phyloP scores from a whole-genome alignment of 2,329 filamentous ascomycete genomes.

The Phyllosticta paracitricarpa region DNA sequence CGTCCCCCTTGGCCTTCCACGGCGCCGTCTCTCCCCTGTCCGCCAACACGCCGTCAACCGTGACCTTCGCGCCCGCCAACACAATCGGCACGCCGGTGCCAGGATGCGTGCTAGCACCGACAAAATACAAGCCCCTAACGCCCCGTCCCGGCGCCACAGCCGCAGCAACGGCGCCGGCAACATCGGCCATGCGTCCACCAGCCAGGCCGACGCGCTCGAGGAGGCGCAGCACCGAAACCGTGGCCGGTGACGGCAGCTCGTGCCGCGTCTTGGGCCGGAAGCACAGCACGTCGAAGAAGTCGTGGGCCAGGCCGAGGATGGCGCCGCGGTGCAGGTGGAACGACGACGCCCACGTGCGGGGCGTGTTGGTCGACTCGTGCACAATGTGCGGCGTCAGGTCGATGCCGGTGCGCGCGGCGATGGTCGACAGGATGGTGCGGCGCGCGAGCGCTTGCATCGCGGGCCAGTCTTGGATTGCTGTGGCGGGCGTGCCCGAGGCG shows the following conservation, averaged over 20 bases:
- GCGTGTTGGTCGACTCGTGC: slow-evolving; percentile 57
- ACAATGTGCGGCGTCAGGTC: slow-evolving; percentile 41
- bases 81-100: slow-evolving; percentile 68
- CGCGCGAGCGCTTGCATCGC: slow-evolving; percentile 51
- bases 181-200: background rate
- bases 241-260: slow-evolving; percentile 17
- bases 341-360: slow-evolving; percentile 50
- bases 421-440: slow-evolving; percentile 49
- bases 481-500: slow-evolving; percentile 28
- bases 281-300: slow-evolving; percentile 62
- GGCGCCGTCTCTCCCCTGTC: slow-evolving; percentile 30
- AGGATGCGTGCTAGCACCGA: slow-evolving; percentile 65
- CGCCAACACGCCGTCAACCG: slow-evolving; percentile 42
- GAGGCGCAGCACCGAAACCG: slow-evolving; percentile 52
- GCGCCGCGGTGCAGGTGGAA: slow-evolving; percentile 70
- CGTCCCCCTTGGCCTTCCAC: slow-evolving; percentile 23
- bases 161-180: background rate
- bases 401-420: slow-evolving; percentile 50
- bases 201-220: slow-evolving; percentile 37
- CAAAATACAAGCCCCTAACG: slow-evolving; percentile 53
- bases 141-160: slow-evolving; percentile 17
- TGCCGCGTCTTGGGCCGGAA: slow-evolving; percentile 54
- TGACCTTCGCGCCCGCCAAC: slow-evolving; percentile 57
- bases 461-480: slow-evolving; percentile 47
- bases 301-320: slow-evolving; percentile 62